Base-by-base conservation (phyloP, 2,329 filamentous ascomycete genomes). In the Hymenotorrendiella dingleyae region DNA sequence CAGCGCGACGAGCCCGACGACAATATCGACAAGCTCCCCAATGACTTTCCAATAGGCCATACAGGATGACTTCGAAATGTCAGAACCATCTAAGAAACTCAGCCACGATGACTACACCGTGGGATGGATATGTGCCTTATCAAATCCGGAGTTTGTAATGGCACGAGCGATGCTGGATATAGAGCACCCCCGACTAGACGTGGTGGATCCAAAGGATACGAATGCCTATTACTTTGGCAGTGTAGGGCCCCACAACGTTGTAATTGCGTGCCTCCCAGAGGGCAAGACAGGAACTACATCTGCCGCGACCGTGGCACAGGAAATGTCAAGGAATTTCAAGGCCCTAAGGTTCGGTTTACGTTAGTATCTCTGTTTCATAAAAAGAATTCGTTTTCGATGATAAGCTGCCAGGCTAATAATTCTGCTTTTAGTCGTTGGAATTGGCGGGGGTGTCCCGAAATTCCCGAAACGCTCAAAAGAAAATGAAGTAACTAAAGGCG, bases 111-210 rank as follows among this genome's bases (percentile, higher is more conserved):
- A 41, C 20, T 62, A 61, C 35, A 46, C 43, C 27, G 49, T 62
- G 7, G 59, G 49, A 3, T 56, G 56, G 32, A 43, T 62, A 1
- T 61, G 56, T 29, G 55, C 58, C 20, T 33, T 59, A 10, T 37
- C 49, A 9, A 10, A 32, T 6, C n/a, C 28, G 7, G 57, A 62
- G 28, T 37, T 60, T 0, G 34, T 48, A 20, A 57, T 56, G 8
- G 53, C 57, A 1, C 48, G 46, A 6, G 42, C 43, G 3, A 38
- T 43, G 34, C 22, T 43, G 12, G 41, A 43, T 27, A 14, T 16
- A n/a, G 22, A 34, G 10, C 38, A 35, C 45, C 57, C 20, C 11
- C 12, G 28, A 5, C 14, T 39, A 8, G 17, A 16, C 8, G 28
- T 17, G 6, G 3, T 17, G 5, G 24, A 21, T 12, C 28, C 28